Conservation (phyloP, 495 filamentous ascomycete genomes). For the Penicillium tannophilum region DNA sequence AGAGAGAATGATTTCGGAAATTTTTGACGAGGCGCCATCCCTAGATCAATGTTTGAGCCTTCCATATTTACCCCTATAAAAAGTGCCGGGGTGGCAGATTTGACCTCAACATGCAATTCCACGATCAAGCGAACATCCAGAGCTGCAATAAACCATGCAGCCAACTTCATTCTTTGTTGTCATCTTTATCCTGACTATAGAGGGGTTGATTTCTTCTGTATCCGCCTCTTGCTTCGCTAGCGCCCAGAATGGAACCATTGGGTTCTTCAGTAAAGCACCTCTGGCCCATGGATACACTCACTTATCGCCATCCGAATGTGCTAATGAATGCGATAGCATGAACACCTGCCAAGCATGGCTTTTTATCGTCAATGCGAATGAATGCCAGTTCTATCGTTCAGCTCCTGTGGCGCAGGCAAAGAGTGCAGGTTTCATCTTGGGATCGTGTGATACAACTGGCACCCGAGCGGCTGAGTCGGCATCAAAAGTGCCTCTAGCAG, state of each 20-base stretch:
- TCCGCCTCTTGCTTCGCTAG: constrained; percentile 13
- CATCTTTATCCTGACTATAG: constrained; percentile 1
- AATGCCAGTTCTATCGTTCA: constrained; percentile 13
- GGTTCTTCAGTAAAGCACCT: constrained; percentile 15
- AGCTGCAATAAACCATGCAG: not conserved
- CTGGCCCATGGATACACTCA: constrained; percentile 12
- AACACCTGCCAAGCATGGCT: constrained; percentile 10
- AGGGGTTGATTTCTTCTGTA: constrained; percentile 5
- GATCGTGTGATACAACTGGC: constrained; percentile 13
- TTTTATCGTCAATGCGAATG: constrained; percentile 11
- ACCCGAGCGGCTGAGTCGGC: not conserved
- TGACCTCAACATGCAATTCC: not conserved
- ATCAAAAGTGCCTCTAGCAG: not conserved
- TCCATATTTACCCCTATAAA: not conserved
- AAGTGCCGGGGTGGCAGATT: not conserved
- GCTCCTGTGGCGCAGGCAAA: constrained; percentile 14
- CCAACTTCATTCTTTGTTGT: not conserved
- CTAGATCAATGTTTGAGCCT: not conserved
- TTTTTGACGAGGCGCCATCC: not conserved
- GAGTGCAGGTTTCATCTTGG: constrained; percentile 13
- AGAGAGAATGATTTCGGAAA: constrained; percentile 1
- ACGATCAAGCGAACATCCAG: not conserved
- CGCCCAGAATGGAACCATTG: constrained; percentile 13
- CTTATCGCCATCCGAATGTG: constrained; percentile 14
- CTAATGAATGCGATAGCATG: constrained; percentile 10